Evolutionary conservation across 2,329 filamentous ascomycete genomes (phyloP).

Genomic region (Massarina eburnea): DNA sequence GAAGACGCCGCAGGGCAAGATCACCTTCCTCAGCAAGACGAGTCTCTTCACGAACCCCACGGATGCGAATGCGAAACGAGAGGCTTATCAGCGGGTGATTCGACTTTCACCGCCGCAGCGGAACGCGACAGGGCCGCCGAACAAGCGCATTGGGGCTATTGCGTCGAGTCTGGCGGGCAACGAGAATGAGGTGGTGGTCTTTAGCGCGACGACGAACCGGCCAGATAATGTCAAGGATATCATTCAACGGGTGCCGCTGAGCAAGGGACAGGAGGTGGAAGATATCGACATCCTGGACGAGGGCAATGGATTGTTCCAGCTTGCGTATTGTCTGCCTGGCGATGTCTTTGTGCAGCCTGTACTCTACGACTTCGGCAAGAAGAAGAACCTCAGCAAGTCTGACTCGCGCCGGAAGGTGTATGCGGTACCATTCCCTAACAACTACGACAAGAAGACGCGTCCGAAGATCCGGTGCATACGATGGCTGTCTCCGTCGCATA

Average conservation of each 20-base stretch:
- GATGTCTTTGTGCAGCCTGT: conserved; percentile 71
- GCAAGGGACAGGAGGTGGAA: conserved; percentile 59
- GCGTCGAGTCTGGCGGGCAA: conserved; percentile 74
- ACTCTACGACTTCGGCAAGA: conserved; percentile 50
- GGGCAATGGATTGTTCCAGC: conserved; percentile 63
- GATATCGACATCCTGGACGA: conserved; percentile 71
- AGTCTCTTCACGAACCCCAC: conserved; percentile 52
- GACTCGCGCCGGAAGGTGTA: conserved; percentile 32
- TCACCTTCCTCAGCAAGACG: conserved; percentile 53
- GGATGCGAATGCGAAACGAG: conserved; percentile 48
- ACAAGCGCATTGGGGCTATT: conserved; percentile 71
- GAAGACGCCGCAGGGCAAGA: conserved; percentile 36
- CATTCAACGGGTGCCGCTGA: conserved; percentile 55
- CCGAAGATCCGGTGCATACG: conserved; percentile 59
- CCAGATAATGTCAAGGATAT: conserved; percentile 52
- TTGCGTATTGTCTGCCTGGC: conserved; percentile 78
- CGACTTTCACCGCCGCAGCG: conserved; percentile 59
- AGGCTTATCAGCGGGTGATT: conserved; percentile 62
- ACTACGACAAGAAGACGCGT: conserved; percentile 42
- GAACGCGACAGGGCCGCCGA: conserved; percentile 46
- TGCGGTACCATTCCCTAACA: conserved; percentile 30
- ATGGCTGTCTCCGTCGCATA: conserved; percentile 56
- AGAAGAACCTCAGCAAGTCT: conserved; percentile 37
- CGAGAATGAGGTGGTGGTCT: conserved; percentile 76
- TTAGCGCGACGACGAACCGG: conserved; percentile 63